Conservation (phyloP, 1,284 basidiomycete genomes). For the Ceraceosorus guamensis region DNA sequence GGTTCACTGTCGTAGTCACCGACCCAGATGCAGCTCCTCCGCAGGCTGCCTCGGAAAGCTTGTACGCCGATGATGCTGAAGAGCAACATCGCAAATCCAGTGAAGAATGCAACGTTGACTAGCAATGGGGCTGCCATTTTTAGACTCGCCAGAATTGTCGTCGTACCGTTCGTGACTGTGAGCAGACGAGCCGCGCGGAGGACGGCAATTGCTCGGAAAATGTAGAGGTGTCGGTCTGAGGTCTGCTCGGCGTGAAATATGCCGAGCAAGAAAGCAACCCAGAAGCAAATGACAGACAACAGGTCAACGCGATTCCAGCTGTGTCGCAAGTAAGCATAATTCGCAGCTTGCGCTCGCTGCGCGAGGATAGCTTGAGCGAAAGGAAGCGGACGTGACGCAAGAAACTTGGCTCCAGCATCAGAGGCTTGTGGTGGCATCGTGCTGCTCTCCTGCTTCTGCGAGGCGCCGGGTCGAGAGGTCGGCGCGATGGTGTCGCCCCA, state of each 20-base stretch:
- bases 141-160: conserved; percentile 84
- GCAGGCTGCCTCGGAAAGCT: conserved; percentile 44
- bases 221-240: conserved; percentile 64
- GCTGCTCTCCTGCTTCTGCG: not conserved
- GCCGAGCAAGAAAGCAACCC: conserved; percentile 67
- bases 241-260: conserved; percentile 60
- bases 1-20: conserved; percentile 30
- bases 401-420: conserved; percentile 22
- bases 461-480: not conserved
- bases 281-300: conserved; percentile 72
- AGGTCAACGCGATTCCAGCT: conserved; percentile 90
- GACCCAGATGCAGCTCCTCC: conserved; percentile 42
- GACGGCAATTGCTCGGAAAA: conserved; percentile 85
- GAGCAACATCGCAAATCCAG: conserved; percentile 77
- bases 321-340: conserved; percentile 70
- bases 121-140: conserved; percentile 84
- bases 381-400: conserved; percentile 35
- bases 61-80: conserved; percentile 59
- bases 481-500: too few species aligned
- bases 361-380: conserved; percentile 53
- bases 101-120: conserved; percentile 80
- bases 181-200: conserved; percentile 75
- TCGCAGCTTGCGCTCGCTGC: conserved; percentile 46
- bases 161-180: conserved; percentile 83
- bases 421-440: not conserved